Percentiles rank a stretch among this genome's conserved stretches.
phyloP scores from a whole-genome alignment of 1,284 basidiomycete species.

The Chiua sp. region DNA sequence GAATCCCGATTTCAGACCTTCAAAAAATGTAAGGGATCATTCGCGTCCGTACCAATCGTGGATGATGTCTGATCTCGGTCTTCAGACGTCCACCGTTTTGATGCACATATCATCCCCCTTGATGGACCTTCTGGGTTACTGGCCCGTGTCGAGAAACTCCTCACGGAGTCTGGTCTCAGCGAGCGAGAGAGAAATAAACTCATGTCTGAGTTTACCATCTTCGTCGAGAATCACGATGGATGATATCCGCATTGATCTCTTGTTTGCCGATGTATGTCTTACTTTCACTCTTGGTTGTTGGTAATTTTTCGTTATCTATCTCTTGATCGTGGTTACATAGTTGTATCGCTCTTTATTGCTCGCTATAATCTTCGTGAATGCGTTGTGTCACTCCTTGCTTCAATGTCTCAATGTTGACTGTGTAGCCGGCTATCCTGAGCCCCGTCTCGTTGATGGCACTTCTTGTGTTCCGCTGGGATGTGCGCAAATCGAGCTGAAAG shows the following conservation, averaged over 20 bases:
- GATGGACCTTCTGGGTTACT: constrained; percentile 74
- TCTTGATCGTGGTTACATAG: constrained; percentile 18
- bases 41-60: constrained; percentile 14
- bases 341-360: constrained; percentile 26
- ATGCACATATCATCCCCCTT: constrained; percentile 73
- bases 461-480: background rate
- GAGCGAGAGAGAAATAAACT: constrained; percentile 55
- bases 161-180: constrained; percentile 51
- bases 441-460: constrained; percentile 15
- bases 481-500: background rate
- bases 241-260: constrained; percentile 18
- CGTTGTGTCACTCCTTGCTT: constrained; percentile 18
- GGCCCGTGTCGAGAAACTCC: constrained; percentile 61
- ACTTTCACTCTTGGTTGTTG: constrained; percentile 20
- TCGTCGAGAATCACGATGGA: constrained; percentile 52
- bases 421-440: constrained; percentile 7
- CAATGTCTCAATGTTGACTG: background rate
- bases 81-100: constrained; percentile 69
- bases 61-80: constrained; percentile 6
- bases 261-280: background rate
- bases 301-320: constrained; percentile 36
- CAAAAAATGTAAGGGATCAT: constrained; percentile 62
- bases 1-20: constrained; percentile 66
- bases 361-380: constrained; percentile 14
- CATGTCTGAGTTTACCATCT: constrained; percentile 63